Base-by-base conservation (phyloP, 2,329 filamentous ascomycete species). In the Phialophora expanda region DNA sequence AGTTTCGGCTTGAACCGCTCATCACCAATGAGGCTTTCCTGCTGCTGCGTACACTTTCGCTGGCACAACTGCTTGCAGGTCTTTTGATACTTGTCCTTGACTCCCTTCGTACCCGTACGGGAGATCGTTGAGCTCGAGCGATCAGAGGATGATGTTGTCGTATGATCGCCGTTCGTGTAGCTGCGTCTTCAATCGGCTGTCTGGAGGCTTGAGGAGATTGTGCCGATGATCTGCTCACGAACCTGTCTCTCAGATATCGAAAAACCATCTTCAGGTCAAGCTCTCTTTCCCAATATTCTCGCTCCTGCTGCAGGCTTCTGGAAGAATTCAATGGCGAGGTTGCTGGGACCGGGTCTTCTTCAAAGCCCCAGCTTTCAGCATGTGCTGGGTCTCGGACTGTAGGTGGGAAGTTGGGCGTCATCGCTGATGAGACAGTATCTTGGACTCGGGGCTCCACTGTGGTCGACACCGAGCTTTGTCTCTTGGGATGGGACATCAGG, bases 191-290 rank as follows among this genome's bases (percentile, higher is more conserved):
- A 50, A 65, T 48, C 7, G 44, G 44, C 44, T 67, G 67, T 50
- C 61, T 83, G 80, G 72, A 81, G 82, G n/a, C 82, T 80, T 26
- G 82, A 75, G 1, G 79, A 78, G 70, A 78, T 80, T 77, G 73
- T 61, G 78, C 76, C 57, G 75, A 63, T 14, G 77, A 70, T 6
- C 76, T 34, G 14, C 51, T 74, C 83, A 74, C 74, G 76, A 96
- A 94, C 66, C 91, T 88, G 20, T 87, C 90, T 65, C 89, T 87
- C 32, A 97, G 84, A 75, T 95, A 98, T 56, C 89, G 88, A 81
- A 98, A 98, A 38, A 98, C 91, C 76, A 97, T 90, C 75, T 90
- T 91, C 70, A 97, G 87, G 74, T 98, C 93, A 4, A 98, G 85
- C 61, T 97, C 91, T 66, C 90, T 89, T 78, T 98, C 93, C 95